Percentiles rank a stretch among this genome's conserved stretches.
phyloP scores from a whole-genome alignment of 257 asterid genomes.

The Solanum peruvianum region DNA sequence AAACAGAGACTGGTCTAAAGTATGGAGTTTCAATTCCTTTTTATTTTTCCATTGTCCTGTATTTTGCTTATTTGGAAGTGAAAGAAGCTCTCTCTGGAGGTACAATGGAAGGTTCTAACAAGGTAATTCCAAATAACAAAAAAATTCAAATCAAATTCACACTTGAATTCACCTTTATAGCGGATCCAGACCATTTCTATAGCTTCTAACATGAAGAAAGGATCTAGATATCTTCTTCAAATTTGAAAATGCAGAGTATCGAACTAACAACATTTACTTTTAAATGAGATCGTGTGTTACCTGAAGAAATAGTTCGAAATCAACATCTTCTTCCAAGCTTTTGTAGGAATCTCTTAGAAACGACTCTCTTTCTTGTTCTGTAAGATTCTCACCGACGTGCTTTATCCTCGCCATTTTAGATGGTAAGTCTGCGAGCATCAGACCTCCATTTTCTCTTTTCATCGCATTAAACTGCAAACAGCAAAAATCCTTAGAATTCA shows the following conservation, averaged over 20 bases:
- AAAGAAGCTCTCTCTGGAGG: background rate
- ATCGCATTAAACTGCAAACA: conserved; percentile 51
- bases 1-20: background rate
- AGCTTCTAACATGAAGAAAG: background rate
- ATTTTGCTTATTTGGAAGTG: background rate
- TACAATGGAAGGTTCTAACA: background rate
- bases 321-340: conserved; percentile 63
- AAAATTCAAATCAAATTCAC: background rate
- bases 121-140: background rate
- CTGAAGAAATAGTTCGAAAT: conserved; percentile 88
- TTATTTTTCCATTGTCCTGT: background rate
- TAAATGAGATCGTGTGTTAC: conserved; percentile 17
- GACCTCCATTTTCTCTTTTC: conserved; percentile 58
- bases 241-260: background rate
- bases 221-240: background rate
- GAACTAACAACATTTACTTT: background rate
- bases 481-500: conserved; percentile 5
- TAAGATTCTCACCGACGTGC: conserved; percentile 77
- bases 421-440: conserved; percentile 73
- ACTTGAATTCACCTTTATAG: background rate
- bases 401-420: conserved; percentile 74
- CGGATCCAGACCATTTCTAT: background rate
- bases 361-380: conserved; percentile 67
- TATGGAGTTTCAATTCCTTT: background rate
- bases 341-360: conserved; percentile 57